phyloP scores from a whole-genome alignment of 1,139 yeast species.

The Geotrichum cucujoidarum region DNA sequence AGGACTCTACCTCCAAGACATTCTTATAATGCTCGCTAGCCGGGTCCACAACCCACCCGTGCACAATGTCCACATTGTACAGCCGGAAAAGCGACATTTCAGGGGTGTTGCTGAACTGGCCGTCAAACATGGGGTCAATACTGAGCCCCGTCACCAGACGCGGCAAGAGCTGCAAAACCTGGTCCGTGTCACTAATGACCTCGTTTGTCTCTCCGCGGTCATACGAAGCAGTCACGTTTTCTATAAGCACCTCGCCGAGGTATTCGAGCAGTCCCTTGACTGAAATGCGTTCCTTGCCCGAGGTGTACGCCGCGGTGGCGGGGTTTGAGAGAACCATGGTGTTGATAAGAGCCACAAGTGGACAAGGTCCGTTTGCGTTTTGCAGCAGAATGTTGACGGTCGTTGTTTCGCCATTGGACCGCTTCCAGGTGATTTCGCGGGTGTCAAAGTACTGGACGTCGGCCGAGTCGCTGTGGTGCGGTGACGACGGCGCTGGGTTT shows the following conservation, averaged over 20 bases:
- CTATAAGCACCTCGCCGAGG: constrained; percentile 40
- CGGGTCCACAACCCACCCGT: constrained; percentile 48
- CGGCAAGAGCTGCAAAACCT: constrained; percentile 53
- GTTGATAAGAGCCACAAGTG: constrained; percentile 75
- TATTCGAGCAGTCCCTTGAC: constrained; percentile 32
- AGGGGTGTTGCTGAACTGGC: constrained; percentile 49
- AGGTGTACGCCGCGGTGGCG: constrained; percentile 23
- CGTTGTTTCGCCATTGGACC: background rate
- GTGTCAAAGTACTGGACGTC: constrained; percentile 14
- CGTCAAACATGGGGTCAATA: constrained; percentile 68
- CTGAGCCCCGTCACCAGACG: constrained; percentile 65
- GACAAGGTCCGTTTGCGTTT: constrained; percentile 84
- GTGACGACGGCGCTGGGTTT: no score
- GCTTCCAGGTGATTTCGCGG: constrained; percentile 11
- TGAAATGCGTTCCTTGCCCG: constrained; percentile 26
- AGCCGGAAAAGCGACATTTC: constrained; percentile 44
- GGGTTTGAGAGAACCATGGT: constrained; percentile 43
- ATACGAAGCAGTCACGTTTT: constrained; percentile 28
- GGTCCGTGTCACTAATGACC: constrained; percentile 11
- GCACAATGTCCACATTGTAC: constrained; percentile 46
- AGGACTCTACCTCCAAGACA: constrained; percentile 39
- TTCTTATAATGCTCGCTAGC: constrained; percentile 32
- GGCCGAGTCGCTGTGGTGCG: background rate
- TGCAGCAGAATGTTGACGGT: constrained; percentile 60
- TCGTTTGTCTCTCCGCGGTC: constrained; percentile 7